Evolutionary conservation across 257 asterid species (phyloP).

Genomic region (Pogostemon cablin): DNA sequence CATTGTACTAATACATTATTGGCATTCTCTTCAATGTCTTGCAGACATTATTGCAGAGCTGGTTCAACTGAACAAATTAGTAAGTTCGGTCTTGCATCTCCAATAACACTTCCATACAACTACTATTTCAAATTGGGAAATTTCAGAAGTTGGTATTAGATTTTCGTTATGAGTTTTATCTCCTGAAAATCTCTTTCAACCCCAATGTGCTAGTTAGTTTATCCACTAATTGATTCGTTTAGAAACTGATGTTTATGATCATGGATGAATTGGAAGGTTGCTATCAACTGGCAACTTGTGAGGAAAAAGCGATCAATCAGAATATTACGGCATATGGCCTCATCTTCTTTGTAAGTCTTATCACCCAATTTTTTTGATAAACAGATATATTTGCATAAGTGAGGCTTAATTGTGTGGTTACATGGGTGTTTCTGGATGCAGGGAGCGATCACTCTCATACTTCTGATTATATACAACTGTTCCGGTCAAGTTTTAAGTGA

Average conservation of each 20-base stretch:
- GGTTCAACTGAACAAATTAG: conserved; percentile 82
- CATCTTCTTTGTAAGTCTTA: conserved; percentile 79
- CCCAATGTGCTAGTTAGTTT: not conserved
- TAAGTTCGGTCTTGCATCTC: conserved; percentile 38
- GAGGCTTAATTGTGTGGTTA: not conserved
- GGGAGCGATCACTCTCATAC: conserved; percentile 79
- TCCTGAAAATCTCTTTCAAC: not conserved
- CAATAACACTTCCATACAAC: not conserved
- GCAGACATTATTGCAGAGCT: conserved; percentile 89
- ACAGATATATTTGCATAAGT: not conserved
- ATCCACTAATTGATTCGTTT: not conserved
- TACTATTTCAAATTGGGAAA: not conserved
- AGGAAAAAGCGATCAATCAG: conserved; percentile 63
- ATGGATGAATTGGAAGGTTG: conserved; percentile 62
- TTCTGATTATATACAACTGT: conserved; percentile 89
- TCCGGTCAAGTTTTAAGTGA: conserved; percentile 89
- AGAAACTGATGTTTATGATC: conserved; percentile 18
- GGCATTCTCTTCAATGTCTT: conserved; percentile 25
- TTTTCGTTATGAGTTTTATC: not conserved
- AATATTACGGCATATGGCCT: conserved; percentile 92
- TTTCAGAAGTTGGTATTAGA: not conserved
- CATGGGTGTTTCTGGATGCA: conserved; percentile 36
- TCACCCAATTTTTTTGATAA: not conserved
- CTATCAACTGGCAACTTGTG: conserved; percentile 80
- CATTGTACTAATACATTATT: conserved; percentile 23